Evolutionary conservation across 306 rosid genomes (phyloP), one percentile per base, ranked within the genome.

Genomic region (Quercus mongolica): DNA sequence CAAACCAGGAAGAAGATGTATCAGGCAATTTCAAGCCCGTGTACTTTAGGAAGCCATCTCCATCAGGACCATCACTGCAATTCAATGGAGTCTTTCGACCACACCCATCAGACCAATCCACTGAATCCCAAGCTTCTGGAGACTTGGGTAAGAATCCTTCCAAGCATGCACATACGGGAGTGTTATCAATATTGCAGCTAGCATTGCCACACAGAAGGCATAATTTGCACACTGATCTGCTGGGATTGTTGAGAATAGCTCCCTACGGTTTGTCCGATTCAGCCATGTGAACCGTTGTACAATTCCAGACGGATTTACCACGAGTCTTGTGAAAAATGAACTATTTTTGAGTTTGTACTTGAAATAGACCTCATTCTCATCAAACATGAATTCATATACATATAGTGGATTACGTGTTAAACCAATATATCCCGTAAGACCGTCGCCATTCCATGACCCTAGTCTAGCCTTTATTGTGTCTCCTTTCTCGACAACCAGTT

Each of bases 1-100:
- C 57, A 73, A 23, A 80, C 87, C 84, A 84, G 0, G 87, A 80
- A 1, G 87, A 55, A 52, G 88, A 85, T 0, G 85, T 78, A 62
- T 85, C 88, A 0, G 83, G 85, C 73, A 75, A 51, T 46, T 76
- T 83, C 70, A 80, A 12, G 10, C 55, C 64, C 19, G 23, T 20
- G 33, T 49, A 46, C 51, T 14, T 55, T 3, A 9, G 7, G 65
- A 82, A 85, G 0, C 82, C 76, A 69, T 82, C 82, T 31, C 69
- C 35, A 35, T 38, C 46, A 38, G 11, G 46, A 38, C 46, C 46
- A 38, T 15, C 1, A 56, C 54, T 41, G 65, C 85, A 84, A 44
- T 26, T 58, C 76, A 84, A 51, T 2, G 25, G 17, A 6, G 73
- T 76, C 54, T 28, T 73, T 64, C 82, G 19, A 68, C 58, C 69